Base-by-base conservation (phyloP, 768 basidiomycete species). In the Panellus pusillus region DNA sequence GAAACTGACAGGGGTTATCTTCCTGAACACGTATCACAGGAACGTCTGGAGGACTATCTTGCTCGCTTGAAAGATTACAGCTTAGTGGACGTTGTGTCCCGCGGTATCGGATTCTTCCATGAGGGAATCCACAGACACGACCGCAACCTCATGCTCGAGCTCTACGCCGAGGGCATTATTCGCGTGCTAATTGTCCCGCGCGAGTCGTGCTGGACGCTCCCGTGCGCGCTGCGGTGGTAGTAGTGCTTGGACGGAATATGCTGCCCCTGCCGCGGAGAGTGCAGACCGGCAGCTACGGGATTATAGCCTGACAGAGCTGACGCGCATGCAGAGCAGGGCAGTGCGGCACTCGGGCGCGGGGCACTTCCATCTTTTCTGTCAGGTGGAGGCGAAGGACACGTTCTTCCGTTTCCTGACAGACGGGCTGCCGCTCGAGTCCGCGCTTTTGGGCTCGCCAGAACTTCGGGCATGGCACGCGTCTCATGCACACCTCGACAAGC, bases 191-290 rank as follows among this genome's bases (percentile, higher is more conserved):
- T 98, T 55, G 87, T 84, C 0, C 86, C 95, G 4, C 82, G 86
- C 35, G 92, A 95, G 38, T 77, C 86, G 13, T 92, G 90, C 66
- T 96, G 94, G 94, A 84, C 81, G 27, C 67, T 98, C n/a, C 95
- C 17, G 82, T 94, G 15, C 82, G 86, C 47, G 91, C 91, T 1
- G 78, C 80, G 7, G 81, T 81, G 6, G 95, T 98, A 14, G 75
- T 98, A 35, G 86, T 93, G 41, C 88, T 98, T 87, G 90, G 93
- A 92, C 95, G 4, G 97, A 99, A 68, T 96, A 91, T 68, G 68
- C 86, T 20, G 74, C 81, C 50, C 61, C 76, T 7, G 73, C 76
- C 37, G 69, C 66, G 35, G 75, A 73, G 49, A 76, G 72, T 13
- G 65, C 74, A 9, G 83, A 86, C 55, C 82, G 89, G 19, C 86